Conservation (phyloP, 2,329 filamentous ascomycete species). For the Myriosclerotinia duriaeana region DNA sequence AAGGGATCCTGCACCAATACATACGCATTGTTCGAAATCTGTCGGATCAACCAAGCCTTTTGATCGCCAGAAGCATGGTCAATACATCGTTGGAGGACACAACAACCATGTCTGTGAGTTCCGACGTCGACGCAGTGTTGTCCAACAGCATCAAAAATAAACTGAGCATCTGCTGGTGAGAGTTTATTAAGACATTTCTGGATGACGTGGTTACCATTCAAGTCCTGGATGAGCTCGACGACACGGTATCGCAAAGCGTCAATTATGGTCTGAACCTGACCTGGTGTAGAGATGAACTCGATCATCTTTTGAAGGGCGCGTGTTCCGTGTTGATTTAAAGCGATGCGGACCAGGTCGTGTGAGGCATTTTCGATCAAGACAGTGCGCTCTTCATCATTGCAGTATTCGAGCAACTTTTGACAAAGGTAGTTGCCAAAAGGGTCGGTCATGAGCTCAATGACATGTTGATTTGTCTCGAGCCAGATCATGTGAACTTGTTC, state of each 20-base stretch:
- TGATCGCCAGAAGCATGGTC: conserved; percentile 91
- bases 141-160: conserved; percentile 95
- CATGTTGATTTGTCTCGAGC: conserved; percentile 86
- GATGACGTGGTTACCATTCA: conserved; percentile 98
- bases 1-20: conserved; percentile 93
- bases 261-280: conserved; percentile 86
- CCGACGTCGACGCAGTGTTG: conserved; percentile 84
- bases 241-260: conserved; percentile 78
- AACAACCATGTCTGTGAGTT: conserved; percentile 96
- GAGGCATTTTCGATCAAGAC: conserved; percentile 87
- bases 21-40: conserved; percentile 87
- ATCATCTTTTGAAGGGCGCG: conserved; percentile 99
- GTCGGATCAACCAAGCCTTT: conserved; percentile 79
- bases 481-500: conserved; percentile 92
- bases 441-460: conserved; percentile 97
- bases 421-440: conserved; percentile 99
- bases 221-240: conserved; percentile 91
- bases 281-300: conserved; percentile 83
- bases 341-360: conserved; percentile 85
- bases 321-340: conserved; percentile 95
- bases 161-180: conserved; percentile 77
- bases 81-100: conserved; percentile 95
- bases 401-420: conserved; percentile 95
- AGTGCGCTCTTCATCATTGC: conserved; percentile 92
- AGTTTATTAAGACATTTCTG: conserved; percentile 99